Evolutionary conservation across 805 yeast genomes (phyloP).

Genomic region (Sungouiozyma intestinalis): DNA sequence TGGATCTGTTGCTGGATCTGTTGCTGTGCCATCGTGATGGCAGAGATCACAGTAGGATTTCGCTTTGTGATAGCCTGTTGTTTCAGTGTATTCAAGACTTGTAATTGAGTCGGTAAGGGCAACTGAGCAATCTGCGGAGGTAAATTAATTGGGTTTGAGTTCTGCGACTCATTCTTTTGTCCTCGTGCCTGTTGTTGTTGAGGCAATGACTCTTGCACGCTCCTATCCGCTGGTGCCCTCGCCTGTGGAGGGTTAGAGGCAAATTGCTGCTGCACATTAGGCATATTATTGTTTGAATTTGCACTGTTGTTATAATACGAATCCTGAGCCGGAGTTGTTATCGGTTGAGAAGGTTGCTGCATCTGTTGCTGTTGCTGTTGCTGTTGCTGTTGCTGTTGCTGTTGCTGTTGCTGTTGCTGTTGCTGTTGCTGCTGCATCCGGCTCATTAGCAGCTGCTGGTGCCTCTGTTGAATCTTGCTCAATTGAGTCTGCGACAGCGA

Average conservation of each 20-base stretch:
- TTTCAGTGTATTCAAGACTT: slow-evolving; percentile 22
- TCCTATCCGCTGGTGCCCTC: not conserved
- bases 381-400: slow-evolving; percentile 5
- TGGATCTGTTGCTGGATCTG: slow-evolving; percentile 22
- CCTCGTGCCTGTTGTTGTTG: not conserved
- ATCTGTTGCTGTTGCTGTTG: slow-evolving; percentile 4
- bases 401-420: slow-evolving; percentile 12
- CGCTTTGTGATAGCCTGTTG: slow-evolving; percentile 26
- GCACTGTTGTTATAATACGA: slow-evolving; percentile 1
- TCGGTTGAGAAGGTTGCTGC: not conserved
- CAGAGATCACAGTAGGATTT: slow-evolving; percentile 23
- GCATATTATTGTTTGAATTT: slow-evolving; percentile 1
- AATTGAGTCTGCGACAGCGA: slow-evolving; percentile 24
- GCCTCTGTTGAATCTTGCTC: slow-evolving; percentile 27
- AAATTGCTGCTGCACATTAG: not conserved
- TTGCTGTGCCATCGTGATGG: slow-evolving; percentile 23
- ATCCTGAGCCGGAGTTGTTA: slow-evolving; percentile 5
- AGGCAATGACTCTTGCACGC: not conserved
- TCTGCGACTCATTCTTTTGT: not conserved
- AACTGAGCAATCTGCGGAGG: slow-evolving; percentile 29
- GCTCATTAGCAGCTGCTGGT: slow-evolving; percentile 23
- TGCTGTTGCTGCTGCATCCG: slow-evolving; percentile 23
- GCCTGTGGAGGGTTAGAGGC: slow-evolving; percentile 1
- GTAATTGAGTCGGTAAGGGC: slow-evolving; percentile 25
- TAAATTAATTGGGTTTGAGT: slow-evolving; percentile 12